phyloP scores from a whole-genome alignment of 208 protist species.

The Crithidia fasciculata region DNA sequence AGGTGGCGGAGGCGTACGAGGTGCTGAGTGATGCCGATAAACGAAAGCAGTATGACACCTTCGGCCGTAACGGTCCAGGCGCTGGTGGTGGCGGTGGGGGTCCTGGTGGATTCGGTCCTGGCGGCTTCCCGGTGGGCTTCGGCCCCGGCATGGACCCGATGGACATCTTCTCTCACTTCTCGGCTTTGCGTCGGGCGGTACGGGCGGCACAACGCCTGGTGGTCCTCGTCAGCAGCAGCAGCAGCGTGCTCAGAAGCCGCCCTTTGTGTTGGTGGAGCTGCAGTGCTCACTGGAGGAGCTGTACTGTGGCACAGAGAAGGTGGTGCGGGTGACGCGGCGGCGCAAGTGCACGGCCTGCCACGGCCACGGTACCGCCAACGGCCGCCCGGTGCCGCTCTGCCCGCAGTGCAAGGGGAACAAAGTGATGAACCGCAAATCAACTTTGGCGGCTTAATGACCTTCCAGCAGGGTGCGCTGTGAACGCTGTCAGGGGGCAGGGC shows the following conservation, averaged over 20 bases:
- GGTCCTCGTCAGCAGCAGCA: slow-evolving; percentile 53
- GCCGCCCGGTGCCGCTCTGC: slow-evolving; percentile 66
- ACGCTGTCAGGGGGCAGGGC: slow-evolving; percentile 81
- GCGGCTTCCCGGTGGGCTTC: slow-evolving; percentile 84
- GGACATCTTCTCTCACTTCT: slow-evolving; percentile 87
- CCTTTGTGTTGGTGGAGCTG: slow-evolving; percentile 90
- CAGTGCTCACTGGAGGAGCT: slow-evolving; percentile 95
- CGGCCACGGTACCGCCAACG: slow-evolving; percentile 55
- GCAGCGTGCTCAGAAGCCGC: slow-evolving; percentile 85
- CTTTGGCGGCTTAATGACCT: slow-evolving; percentile 93
- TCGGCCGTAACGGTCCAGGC: slow-evolving; percentile 88
- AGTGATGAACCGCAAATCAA: slow-evolving; percentile 74
- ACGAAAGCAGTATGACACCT: slow-evolving; percentile 93
- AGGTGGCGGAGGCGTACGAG: slow-evolving; percentile 95
- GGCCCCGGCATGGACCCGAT: slow-evolving; percentile 81
- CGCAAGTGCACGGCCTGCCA: slow-evolving; percentile 72
- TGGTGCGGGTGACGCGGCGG: slow-evolving; percentile 86
- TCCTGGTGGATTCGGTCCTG: slow-evolving; percentile 6
- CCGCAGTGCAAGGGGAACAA: slow-evolving; percentile 88
- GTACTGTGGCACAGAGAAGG: slow-evolving; percentile 96
- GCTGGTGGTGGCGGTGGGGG: slow-evolving; percentile 43
- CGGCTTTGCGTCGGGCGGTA: slow-evolving; percentile 32
- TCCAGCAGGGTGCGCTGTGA: slow-evolving; percentile 87
- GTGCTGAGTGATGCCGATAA: slow-evolving; percentile 92
- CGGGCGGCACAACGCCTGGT: slow-evolving; percentile 5